phyloP scores from a whole-genome alignment of 1,284 basidiomycete genomes.

The Tetrapyrgos nigripes region DNA sequence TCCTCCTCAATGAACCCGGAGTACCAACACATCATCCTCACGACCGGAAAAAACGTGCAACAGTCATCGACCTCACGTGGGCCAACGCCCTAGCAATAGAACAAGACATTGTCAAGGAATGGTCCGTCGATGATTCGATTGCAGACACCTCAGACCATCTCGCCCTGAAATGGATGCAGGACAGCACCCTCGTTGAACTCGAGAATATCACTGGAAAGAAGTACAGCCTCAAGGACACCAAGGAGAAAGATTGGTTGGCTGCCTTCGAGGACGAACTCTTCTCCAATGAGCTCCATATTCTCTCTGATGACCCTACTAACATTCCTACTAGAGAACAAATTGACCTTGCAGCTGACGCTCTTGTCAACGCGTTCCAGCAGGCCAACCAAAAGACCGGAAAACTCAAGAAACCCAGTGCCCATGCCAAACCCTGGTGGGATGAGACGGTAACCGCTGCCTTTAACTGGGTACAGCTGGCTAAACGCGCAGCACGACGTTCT shows the following conservation, averaged over 20 bases:
- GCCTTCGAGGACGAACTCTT: not conserved
- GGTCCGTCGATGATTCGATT: slow-evolving; percentile 1
- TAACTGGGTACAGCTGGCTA: not conserved
- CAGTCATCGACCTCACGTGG: slow-evolving; percentile 10
- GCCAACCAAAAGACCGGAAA: not conserved
- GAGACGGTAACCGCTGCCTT: not conserved
- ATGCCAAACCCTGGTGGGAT: slow-evolving; percentile 9
- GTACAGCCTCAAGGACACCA: slow-evolving; percentile 3
- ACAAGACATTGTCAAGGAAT: not conserved
- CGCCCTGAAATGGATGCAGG: not conserved
- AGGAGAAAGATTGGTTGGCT: not conserved
- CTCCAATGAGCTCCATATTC: not conserved
- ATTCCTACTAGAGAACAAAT: not conserved
- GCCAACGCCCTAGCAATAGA: not conserved
- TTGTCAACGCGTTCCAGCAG: not conserved
- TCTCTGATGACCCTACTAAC: not conserved
- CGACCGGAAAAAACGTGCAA: not conserved
- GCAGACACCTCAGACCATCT: slow-evolving; percentile 1
- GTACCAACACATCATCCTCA: slow-evolving; percentile 4
- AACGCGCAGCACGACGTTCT: not conserved
- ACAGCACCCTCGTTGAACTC: not conserved
- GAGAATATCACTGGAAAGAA: slow-evolving; percentile 1
- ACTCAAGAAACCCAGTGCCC: not conserved
- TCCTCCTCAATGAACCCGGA: slow-evolving; percentile 1
- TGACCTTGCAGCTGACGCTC: not conserved